Evolutionary conservation across 139 green algal genomes (phyloP).

Genomic region (Tetradesmus lagerheimii): DNA sequence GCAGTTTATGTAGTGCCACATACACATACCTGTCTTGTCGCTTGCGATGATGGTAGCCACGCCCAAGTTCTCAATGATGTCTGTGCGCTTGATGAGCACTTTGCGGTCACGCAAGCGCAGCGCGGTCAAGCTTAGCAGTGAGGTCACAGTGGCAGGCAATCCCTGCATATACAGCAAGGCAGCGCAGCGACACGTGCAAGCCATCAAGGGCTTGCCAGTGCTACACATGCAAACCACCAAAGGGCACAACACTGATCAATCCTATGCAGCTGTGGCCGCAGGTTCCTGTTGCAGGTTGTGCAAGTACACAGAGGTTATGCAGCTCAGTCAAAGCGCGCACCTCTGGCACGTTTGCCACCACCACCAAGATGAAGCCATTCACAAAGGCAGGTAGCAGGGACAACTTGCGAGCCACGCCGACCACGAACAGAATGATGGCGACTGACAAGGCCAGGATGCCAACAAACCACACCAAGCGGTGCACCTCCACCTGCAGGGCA

Average conservation of each 20-base stretch:
- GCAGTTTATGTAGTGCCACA: background rate
- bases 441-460: slow-evolving; percentile 48
- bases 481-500: slow-evolving; percentile 47
- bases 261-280: too few species aligned
- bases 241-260: too few species aligned
- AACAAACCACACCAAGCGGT: slow-evolving; percentile 57
- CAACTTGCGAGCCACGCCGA: slow-evolving; percentile 45
- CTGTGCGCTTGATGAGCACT: slow-evolving; percentile 62
- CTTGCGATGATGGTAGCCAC: slow-evolving; percentile 57
- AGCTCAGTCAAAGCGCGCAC: background rate
- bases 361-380: slow-evolving; percentile 61
- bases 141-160: slow-evolving; percentile 60
- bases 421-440: slow-evolving; percentile 53
- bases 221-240: background rate
- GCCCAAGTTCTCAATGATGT: slow-evolving; percentile 62
- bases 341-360: slow-evolving; percentile 62
- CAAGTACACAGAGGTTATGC: background rate
- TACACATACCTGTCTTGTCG: slow-evolving; percentile 56
- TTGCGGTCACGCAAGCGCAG: slow-evolving; percentile 50
- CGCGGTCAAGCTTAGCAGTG: slow-evolving; percentile 53
- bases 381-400: slow-evolving; percentile 50
- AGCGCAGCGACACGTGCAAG: background rate
- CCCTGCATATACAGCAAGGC: slow-evolving; percentile 37
- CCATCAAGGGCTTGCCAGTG: background rate
- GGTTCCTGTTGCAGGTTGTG: too few species aligned